Evolutionary conservation across 768 basidiomycete genomes (phyloP).

Genomic region (Leucocoprinus birnbaumii): DNA sequence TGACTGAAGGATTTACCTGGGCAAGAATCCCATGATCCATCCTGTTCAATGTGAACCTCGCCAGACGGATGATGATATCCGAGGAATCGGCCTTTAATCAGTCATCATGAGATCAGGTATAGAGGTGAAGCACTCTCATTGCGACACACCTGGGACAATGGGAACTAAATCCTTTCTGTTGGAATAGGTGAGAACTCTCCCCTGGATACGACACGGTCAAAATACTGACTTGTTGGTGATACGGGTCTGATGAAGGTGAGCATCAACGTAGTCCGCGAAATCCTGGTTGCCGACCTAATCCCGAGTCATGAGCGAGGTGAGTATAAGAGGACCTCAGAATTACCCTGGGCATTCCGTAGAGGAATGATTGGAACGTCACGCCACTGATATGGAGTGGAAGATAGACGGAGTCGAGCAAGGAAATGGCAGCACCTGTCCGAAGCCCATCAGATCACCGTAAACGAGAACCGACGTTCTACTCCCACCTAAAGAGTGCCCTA

Average conservation of each 20-base stretch:
- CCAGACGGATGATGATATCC: slow-evolving; percentile 46
- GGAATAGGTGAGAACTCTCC: not conserved
- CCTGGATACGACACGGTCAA: not conserved
- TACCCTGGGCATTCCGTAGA: slow-evolving; percentile 29
- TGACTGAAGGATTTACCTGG: slow-evolving; percentile 44
- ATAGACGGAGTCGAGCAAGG: slow-evolving; percentile 6
- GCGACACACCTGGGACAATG: slow-evolving; percentile 32
- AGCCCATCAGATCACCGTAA: not conserved
- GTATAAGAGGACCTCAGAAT: slow-evolving; percentile 4
- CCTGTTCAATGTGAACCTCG: slow-evolving; percentile 33
- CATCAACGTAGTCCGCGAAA: slow-evolving; percentile 56
- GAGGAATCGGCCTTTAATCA: slow-evolving; percentile 29
- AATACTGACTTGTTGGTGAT: slow-evolving; percentile 47
- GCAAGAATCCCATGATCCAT: slow-evolving; percentile 49
- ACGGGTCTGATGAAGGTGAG: slow-evolving; percentile 40
- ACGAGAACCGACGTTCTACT: slow-evolving; percentile 10
- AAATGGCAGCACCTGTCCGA: slow-evolving; percentile 8
- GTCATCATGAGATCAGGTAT: slow-evolving; percentile 14
- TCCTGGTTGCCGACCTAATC: slow-evolving; percentile 45
- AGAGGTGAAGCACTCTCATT: not conserved
- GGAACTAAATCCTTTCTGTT: slow-evolving; percentile 35
- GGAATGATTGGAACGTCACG: slow-evolving; percentile 10
- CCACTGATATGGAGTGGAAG: slow-evolving; percentile 12
- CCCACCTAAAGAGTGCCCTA: slow-evolving; percentile 41
- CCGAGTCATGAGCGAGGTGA: not conserved